phyloP scores from a whole-genome alignment of 1,284 basidiomycete genomes.

The Marasmius sp. region DNA sequence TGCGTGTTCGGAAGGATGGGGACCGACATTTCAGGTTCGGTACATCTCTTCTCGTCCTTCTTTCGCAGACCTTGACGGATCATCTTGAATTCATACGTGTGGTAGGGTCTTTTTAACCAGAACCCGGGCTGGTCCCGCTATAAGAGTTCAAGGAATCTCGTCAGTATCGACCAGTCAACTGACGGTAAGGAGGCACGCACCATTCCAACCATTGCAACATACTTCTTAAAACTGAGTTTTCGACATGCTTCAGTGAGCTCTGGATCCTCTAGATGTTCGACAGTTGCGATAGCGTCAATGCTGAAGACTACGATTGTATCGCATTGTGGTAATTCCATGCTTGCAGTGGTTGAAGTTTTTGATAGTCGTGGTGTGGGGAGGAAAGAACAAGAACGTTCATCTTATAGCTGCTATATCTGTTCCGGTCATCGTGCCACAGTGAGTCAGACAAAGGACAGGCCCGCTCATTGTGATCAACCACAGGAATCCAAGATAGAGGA shows the following conservation, averaged over 20 bases:
- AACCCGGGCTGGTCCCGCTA: not conserved
- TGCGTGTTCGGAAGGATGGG: slow-evolving; percentile 10
- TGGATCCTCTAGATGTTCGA: slow-evolving; percentile 4
- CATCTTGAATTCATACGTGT: slow-evolving; percentile 4
- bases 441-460: too few relatives aligned
- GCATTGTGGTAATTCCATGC: not conserved
- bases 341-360: too few relatives aligned
- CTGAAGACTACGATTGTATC: not conserved
- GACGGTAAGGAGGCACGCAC: not conserved
- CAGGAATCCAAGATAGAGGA: too few relatives aligned
- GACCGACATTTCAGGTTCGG: slow-evolving; percentile 7
- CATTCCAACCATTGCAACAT: slow-evolving; percentile 2
- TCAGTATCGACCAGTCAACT: not conserved
- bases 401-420: too few relatives aligned
- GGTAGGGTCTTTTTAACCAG: not conserved
- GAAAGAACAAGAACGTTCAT: too few relatives aligned
- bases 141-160: not conserved
- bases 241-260: slow-evolving; percentile 4
- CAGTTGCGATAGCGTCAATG: slow-evolving; percentile 5
- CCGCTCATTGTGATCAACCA: too few relatives aligned
- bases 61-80: slow-evolving; percentile 4
- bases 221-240: slow-evolving; percentile 2
- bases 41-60: not conserved
- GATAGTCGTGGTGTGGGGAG: too few relatives aligned
- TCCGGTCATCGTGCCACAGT: too few relatives aligned